A percentile compares a stretch with the other conserved stretches of the same genome.
Evolutionary conservation across 768 basidiomycete species (phyloP).

Genomic region (Filobasidium wieringae): DNA sequence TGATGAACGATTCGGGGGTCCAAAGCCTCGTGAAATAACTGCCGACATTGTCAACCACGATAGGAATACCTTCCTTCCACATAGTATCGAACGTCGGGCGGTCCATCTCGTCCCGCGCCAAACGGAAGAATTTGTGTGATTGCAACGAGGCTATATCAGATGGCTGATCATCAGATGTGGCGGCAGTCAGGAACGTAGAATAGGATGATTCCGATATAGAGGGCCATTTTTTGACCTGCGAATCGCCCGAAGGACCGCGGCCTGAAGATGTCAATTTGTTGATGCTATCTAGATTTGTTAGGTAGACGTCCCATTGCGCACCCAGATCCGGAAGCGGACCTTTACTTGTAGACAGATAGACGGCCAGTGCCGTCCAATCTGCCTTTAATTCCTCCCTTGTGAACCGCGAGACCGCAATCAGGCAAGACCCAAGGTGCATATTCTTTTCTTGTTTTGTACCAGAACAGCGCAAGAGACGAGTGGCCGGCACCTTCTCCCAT

Average conservation of each 20-base stretch:
- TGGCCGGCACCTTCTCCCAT: conserved; percentile 45
- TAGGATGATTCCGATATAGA: background rate
- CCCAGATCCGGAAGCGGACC: too few species aligned
- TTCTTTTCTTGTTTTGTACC: conserved; percentile 38
- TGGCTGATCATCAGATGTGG: background rate
- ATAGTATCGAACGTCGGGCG: conserved; percentile 53
- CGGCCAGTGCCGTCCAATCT: conserved; percentile 8
- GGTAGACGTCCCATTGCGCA: too few species aligned
- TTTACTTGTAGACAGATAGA: too few species aligned
- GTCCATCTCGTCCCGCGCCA: conserved; percentile 46
- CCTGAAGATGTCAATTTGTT: too few species aligned
- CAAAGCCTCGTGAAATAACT: conserved; percentile 57
- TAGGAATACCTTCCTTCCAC: conserved; percentile 63
- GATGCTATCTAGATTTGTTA: too few species aligned
- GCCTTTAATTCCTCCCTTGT: background rate
- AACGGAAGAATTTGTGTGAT: conserved; percentile 43
- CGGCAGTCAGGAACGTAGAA: background rate
- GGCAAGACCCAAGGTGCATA: background rate
- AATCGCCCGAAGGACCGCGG: background rate
- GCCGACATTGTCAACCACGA: conserved; percentile 61
- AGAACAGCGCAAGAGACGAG: conserved; percentile 57
- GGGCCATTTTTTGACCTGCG: background rate
- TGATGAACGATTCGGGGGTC: conserved; percentile 71
- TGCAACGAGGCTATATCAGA: conserved; percentile 40
- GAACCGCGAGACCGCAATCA: background rate